These are phyloP conservation scores for Pestalotiopsis sp. DNA, from an alignment of 2,329 filamentous ascomycete genomes.

Conservation along the genomic window DNA sequence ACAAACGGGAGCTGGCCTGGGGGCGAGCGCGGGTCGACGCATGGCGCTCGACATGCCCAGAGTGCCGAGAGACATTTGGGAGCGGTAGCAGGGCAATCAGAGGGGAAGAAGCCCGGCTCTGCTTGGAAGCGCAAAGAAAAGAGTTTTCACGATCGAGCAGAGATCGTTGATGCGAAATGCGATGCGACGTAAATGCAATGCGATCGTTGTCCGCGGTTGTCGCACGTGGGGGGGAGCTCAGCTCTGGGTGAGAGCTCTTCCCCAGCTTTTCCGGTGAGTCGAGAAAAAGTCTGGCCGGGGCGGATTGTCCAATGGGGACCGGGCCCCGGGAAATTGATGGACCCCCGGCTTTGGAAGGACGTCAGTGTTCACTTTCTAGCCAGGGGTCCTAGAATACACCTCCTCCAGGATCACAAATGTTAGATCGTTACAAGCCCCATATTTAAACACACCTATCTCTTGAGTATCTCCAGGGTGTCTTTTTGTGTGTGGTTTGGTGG, in stretches of 20 bases:
- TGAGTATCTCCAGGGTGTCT: no score
- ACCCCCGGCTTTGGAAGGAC: no score
- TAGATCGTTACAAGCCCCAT: no score
- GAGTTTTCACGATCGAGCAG: background rate
- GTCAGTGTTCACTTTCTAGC: background rate
- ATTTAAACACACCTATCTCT: no score
- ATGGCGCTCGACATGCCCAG: constrained; percentile 8
- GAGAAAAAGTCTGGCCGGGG: background rate
- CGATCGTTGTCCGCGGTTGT: background rate
- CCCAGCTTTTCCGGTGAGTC: background rate
- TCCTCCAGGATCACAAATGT: no score
- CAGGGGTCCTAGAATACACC: background rate
- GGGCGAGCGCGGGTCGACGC: constrained; percentile 7
- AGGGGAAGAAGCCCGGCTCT: background rate
- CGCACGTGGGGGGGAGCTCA: background rate
- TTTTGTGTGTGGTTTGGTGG: no score
- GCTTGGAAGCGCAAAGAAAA: background rate
- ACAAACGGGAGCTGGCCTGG: constrained; percentile 20
- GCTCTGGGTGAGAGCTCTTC: background rate
- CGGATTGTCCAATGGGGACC: background rate
- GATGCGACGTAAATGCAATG: background rate
- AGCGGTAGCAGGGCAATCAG: background rate
- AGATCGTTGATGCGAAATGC: background rate
- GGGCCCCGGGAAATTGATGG: background rate
- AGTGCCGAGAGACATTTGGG: constrained; percentile 5